A percentile compares a stretch with the other conserved stretches of the same genome.
Evolutionary conservation across 2,329 filamentous ascomycete genomes (phyloP).

Genomic region (Diaporthe batatas): DNA sequence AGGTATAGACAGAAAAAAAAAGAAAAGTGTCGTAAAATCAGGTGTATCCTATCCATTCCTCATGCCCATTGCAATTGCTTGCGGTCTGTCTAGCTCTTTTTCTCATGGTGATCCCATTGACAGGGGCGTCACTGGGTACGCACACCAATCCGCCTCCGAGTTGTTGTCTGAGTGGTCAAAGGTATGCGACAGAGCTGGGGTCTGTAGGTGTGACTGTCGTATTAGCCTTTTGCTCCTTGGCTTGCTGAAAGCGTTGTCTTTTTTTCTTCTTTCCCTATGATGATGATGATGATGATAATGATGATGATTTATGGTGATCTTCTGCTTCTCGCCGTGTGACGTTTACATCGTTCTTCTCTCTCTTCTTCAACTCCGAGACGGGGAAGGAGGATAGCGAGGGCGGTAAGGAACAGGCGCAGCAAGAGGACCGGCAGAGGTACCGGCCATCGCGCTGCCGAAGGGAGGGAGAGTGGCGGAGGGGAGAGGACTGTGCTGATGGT

Average conservation of each 20-base stretch:
- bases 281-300: constrained; percentile 5
- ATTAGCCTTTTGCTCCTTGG: constrained; percentile 57
- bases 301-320: neutral
- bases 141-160: constrained; percentile 70
- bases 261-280: constrained; percentile 17
- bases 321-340: constrained; percentile 27
- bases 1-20: constrained; percentile 33
- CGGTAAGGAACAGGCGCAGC: constrained; percentile 43
- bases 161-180: constrained; percentile 76
- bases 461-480: constrained; percentile 47
- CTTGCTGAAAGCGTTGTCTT: constrained; percentile 25
- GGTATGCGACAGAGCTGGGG: constrained; percentile 81
- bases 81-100: constrained; percentile 30
- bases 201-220: constrained; percentile 65
- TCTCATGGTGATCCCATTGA: constrained; percentile 64
- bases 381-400: constrained; percentile 42
- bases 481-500: constrained; percentile 45
- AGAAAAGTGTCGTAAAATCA: constrained; percentile 8
- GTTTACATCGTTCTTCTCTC: constrained; percentile 8
- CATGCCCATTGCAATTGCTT: constrained; percentile 17
- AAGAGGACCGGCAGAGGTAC: constrained; percentile 39
- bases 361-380: constrained; percentile 36
- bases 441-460: constrained; percentile 40
- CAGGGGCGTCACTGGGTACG: constrained; percentile 78
- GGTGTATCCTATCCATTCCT: neutral